These are phyloP conservation scores for Hyaloscypha finlandica DNA, from an alignment of 495 filamentous ascomycete genomes.

Conservation along the genomic window DNA sequence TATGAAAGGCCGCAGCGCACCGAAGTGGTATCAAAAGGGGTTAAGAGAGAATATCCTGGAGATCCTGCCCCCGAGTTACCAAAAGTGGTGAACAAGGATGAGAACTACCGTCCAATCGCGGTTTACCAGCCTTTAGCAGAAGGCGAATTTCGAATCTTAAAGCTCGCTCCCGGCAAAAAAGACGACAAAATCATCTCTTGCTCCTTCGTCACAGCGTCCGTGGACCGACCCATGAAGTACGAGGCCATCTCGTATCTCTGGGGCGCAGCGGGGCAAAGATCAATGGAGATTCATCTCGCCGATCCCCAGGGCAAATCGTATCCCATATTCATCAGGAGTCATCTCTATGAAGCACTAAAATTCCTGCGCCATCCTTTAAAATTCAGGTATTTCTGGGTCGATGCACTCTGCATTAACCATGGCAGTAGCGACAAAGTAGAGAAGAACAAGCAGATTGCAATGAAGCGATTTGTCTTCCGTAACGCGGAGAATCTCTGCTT, in stretches of 20 bases:
- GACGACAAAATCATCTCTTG: neutral
- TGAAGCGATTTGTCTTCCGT: constrained; percentile 35
- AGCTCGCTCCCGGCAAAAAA: constrained; percentile 3
- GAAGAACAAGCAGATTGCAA: constrained; percentile 28
- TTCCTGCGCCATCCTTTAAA: constrained; percentile 6
- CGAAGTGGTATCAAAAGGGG: neutral
- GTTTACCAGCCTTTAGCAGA: neutral
- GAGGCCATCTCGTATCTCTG: constrained; percentile 12
- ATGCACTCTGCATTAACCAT: constrained; percentile 34
- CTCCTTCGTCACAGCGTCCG: constrained; percentile 7
- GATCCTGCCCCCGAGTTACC: neutral
- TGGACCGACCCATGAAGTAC: neutral
- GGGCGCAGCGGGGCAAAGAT: neutral
- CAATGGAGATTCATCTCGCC: neutral
- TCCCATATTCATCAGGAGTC: constrained; percentile 3
- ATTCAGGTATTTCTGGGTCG: constrained; percentile 26
- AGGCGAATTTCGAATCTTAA: constrained; percentile 5
- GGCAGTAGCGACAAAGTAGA: constrained; percentile 16
- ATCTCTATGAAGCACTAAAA: constrained; percentile 5
- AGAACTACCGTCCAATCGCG: neutral
- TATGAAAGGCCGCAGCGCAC: neutral
- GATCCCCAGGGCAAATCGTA: constrained; percentile 2
- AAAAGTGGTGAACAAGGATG: neutral
- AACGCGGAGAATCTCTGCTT: constrained; percentile 13
- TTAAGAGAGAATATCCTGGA: neutral